Evolutionary conservation across 257 asterid species (phyloP), one percentile per base, ranked within the genome.

Genomic region (Perilla frutescens): DNA sequence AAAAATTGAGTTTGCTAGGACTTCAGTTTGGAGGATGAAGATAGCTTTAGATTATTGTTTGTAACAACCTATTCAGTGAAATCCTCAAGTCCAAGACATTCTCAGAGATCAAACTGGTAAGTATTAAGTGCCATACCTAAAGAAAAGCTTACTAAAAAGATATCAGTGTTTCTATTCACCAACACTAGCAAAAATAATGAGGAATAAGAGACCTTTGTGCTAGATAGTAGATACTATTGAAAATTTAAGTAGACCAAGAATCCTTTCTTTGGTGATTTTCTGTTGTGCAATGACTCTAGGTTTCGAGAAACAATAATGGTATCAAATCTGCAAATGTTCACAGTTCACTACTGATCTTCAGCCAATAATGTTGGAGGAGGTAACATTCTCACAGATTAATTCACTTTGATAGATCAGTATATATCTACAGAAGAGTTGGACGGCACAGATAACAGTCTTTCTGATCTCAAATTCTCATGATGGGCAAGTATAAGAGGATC

Each of bases 121-220:
- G 8, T 14, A 66, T 9, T 31, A 63, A 55, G 8, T 14, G 56
- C 20, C 41, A 9, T 6, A 56, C 44, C 15, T 26, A 72, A 11
- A n/a, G 29, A 43, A 43, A 49, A 57, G 45, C 48, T 54, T n/a
- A 5, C 37, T 8, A 53, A 40, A 49, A 51, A 50, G 13, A 53
- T 51, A 73, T 29, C 71, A 73, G 48, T 8, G 14, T 13, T 71
- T 54, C 67, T 41, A 66, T 13, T 56, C 9, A 45, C 20, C 7
- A 37, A 67, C 49, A n/a, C 62, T 34, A 49, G 8, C 14, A 14
- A 9, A 67, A 20, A 14, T 15, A 15, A 39, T 15, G 51, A 60
- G 31, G 15, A 13, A 31, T 31, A 8, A 55, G 31, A 57, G 32
- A 70, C 36, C 31, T 26, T 12, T 13, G 26, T 26, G 37, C 39